Percentiles rank a stretch among this genome's conserved stretches.
These are phyloP conservation scores for Blastobotrys apis DNA, from an alignment of 1,139 yeast genomes.

Conservation along the genomic window DNA sequence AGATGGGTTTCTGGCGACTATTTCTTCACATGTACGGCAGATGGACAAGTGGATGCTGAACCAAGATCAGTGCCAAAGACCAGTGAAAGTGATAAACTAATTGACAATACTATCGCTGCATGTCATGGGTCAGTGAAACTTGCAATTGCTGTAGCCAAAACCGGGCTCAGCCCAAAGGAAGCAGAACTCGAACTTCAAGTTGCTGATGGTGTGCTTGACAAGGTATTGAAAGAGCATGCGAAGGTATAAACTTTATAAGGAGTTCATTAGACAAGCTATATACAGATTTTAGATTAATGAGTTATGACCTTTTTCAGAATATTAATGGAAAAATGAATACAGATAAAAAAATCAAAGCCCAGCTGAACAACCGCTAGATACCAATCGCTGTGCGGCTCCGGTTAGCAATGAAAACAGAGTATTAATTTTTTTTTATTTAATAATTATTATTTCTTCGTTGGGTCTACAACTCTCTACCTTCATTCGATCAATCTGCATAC, in stretches of 20 bases:
- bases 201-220: conserved; percentile 17
- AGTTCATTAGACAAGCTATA: too few relatives aligned
- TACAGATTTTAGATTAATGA: background rate
- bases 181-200: conserved; percentile 19
- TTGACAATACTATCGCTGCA: conserved; percentile 12
- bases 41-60: background rate
- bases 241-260: background rate
- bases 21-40: conserved; percentile 12
- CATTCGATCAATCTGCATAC: too few relatives aligned
- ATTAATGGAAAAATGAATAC: background rate
- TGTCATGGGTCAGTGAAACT: conserved; percentile 23
- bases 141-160: conserved; percentile 27
- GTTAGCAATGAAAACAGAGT: too few relatives aligned
- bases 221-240: conserved; percentile 14
- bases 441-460: too few relatives aligned
- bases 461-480: too few relatives aligned
- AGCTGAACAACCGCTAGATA: conserved; percentile 6
- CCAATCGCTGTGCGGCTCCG: too few relatives aligned
- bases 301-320: background rate
- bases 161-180: conserved; percentile 22
- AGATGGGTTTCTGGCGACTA: conserved; percentile 20
- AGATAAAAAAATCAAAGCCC: background rate
- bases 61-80: conserved; percentile 4
- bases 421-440: too few relatives aligned
- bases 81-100: conserved; percentile 9